Evolutionary conservation across 2,329 filamentous ascomycete genomes (phyloP), one percentile per base, ranked within the genome.

Genomic region (Xylariales sp.): DNA sequence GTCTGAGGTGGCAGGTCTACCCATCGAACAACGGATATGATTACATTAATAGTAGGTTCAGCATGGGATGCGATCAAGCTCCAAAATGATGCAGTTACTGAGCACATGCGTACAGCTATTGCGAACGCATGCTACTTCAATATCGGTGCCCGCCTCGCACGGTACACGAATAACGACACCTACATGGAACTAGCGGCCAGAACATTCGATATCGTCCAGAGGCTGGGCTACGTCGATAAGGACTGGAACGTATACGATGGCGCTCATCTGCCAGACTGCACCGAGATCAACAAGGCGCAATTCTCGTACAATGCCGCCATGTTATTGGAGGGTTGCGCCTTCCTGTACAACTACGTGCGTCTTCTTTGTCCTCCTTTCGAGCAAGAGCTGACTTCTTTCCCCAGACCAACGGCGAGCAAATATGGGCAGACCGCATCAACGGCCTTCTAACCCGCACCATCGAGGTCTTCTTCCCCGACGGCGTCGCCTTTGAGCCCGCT

Each of bases 1-100:
- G 86, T 8, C 56, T 90, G 51, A 71, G 84, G 52, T 88, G 85
- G 84, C 86, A 93, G 66, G 84, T 91, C 45, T 86, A 81, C 43
- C 68, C 76, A 1, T 82, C 83, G 50, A 88, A 90, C 56, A 73
- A 70, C 21, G 87, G 87, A 18, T 93, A 86, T 60, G 74, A 82
- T 55, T 89, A 90, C 70, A 93, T 82, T 61, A 82, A 82, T 55
- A 73, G 69, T 72, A 59, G 22, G 63, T 58, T n/a, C 19, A 29
- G 18, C n/a, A n/a, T n/a, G n/a, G n/a, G n/a, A n/a, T n/a, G 6
- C 12, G n/a, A 5, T 7, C 19, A 10, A 8, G n/a, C 9, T 7
- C 14, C 25, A 27, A n/a, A 14, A 16, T 15, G 14, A 4, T 10
- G 9, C 11, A 12, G 27, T 4, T 16, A 28, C 20, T 10, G 38